Evolutionary conservation across 2,329 filamentous ascomycete species (phyloP).

Genomic region (Colletotrichum destructivum): DNA sequence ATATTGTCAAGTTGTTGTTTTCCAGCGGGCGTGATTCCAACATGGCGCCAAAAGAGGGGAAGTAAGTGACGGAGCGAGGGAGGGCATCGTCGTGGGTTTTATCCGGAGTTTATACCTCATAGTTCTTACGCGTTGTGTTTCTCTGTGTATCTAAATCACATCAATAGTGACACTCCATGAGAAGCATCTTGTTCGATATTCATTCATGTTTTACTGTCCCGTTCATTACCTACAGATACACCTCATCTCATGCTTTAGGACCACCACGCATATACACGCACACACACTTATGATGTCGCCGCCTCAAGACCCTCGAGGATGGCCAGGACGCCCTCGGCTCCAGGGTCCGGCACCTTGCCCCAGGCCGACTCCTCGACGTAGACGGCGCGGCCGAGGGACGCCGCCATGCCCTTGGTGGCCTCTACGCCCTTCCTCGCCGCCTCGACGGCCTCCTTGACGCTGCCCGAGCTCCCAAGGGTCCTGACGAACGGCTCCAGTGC

Average conservation of each 20-base stretch:
- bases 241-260: no score
- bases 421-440: constrained; percentile 76
- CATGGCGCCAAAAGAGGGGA: neutral
- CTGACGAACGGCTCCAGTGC: constrained; percentile 79
- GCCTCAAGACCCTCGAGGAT: constrained; percentile 74
- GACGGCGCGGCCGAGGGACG: constrained; percentile 79
- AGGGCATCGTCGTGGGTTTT: neutral
- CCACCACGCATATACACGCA: no score
- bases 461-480: constrained; percentile 66
- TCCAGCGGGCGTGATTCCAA: neutral
- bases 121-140: no score
- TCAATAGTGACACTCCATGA: no score
- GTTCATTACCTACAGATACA: no score
- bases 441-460: constrained; percentile 63
- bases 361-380: constrained; percentile 80
- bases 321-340: constrained; percentile 72
- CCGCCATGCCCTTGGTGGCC: constrained; percentile 81
- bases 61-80: no score
- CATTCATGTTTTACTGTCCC: no score
- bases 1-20: neutral
- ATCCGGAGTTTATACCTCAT: neutral
- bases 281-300: neutral
- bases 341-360: constrained; percentile 81
- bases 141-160: neutral
- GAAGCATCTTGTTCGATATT: neutral